Evolutionary conservation across 2,329 filamentous ascomycete genomes (phyloP), one percentile per base, ranked within the genome.

Genomic region (Bipolaris cookei): DNA sequence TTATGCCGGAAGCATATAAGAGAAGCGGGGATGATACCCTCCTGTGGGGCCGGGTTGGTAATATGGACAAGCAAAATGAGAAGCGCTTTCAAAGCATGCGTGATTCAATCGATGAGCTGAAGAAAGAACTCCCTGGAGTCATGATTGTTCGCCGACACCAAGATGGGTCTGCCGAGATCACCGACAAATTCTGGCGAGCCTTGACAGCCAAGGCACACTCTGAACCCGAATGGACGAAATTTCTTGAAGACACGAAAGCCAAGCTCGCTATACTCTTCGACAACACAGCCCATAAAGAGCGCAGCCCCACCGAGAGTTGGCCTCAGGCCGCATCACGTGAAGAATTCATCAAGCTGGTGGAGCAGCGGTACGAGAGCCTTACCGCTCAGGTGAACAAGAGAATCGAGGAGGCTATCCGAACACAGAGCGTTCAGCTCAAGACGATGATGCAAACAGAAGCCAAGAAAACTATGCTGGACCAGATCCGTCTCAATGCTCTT

Each of bases 131-230:
- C 3, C 88, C 89, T 0, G 79, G 82, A 11, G 65, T 83, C 8
- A 77, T 91, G 4, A 82, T 84, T 57, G 81, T 89, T 62, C 79
- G 82, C 13, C 79, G 81, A 6, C 77, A 82, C 54, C 73, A 77
- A 32, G 73, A 83, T 28, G 88, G 87, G 13, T 80, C 82, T 8
- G 74, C 79, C 0, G 75, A 83, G 20, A 83, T 91, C 14, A 77
- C 83, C 0, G 79, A 84, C 21, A 82, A 86, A 2, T 90, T 92
- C 58, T 92, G 86, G 84, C 79, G 85, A 54, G 88, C 88, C 0
- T 71, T 92, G 7, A 79, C 81, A 21, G 82, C 83, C 51, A 79
- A 83, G 54, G 82, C 90, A 45, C 77, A 76, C 3, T 48, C 64
- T 79, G 38, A 73, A 76, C 1, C 75, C 56, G 35, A 78, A 3